These are phyloP conservation scores for Kodamaea ohmeri DNA, from an alignment of 1,139 yeast species.

Conservation along the genomic window DNA sequence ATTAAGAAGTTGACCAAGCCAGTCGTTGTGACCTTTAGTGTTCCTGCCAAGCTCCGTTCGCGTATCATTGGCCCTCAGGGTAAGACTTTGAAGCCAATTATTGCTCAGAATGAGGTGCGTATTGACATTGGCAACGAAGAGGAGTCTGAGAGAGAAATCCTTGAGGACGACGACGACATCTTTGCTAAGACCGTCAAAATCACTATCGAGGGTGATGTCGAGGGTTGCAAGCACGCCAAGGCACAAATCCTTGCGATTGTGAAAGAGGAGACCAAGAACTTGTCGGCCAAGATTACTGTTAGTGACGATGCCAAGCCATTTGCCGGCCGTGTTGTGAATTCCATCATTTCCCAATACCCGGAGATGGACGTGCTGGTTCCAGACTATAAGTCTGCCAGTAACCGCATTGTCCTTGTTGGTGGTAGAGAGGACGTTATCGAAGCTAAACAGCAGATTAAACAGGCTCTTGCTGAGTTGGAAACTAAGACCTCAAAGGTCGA, in stretches of 20 bases:
- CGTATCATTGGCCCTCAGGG: constrained; percentile 91
- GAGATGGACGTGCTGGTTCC: constrained; percentile 36
- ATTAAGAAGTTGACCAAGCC: constrained; percentile 78
- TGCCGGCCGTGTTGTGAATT: constrained; percentile 32
- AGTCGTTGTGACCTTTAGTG: constrained; percentile 53
- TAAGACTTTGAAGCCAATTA: constrained; percentile 73
- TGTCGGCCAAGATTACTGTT: constrained; percentile 48
- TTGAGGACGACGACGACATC: constrained; percentile 38
- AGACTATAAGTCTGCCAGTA: constrained; percentile 29
- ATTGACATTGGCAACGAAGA: constrained; percentile 66
- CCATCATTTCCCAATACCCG: constrained; percentile 22
- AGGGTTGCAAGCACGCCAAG: constrained; percentile 77
- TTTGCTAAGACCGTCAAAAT: constrained; percentile 59
- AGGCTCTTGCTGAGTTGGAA: constrained; percentile 45
- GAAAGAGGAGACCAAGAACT: constrained; percentile 64
- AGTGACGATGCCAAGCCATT: constrained; percentile 53
- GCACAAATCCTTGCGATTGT: constrained; percentile 70
- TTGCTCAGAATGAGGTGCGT: constrained; percentile 66
- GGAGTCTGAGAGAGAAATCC: constrained; percentile 20
- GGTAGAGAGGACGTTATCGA: constrained; percentile 57
- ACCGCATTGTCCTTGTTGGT: constrained; percentile 52
- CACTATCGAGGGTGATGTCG: constrained; percentile 78
- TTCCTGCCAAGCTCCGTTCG: constrained; percentile 80
- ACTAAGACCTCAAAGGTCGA: constrained; percentile 34
- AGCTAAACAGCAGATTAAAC: constrained; percentile 47